Evolutionary conservation across 1,139 yeast genomes (phyloP), one percentile per base, ranked within the genome.

Genomic region (Saccharomyces hybrid): DNA sequence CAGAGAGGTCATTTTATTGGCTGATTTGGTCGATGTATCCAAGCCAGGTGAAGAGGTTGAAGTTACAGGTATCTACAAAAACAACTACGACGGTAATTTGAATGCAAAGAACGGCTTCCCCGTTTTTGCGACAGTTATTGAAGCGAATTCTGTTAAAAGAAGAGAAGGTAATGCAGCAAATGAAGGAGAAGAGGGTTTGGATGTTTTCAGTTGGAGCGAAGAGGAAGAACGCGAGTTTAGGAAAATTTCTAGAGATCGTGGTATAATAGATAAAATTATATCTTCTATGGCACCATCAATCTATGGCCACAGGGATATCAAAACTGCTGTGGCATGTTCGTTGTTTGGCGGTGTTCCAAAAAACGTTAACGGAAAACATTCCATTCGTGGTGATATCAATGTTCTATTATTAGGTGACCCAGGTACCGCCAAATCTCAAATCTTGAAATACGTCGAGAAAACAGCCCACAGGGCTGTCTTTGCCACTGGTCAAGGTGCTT

Each of bases 401-500:
- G 19, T 19, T 19, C 19, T 19, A 19, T 19, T 19, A 19, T 19
- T 19, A 19, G 19, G 19, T 19, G 19, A 19, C 19, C 19, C 19
- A 19, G 19, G 19, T 19, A 19, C 19, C 19, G 19, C 19, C 19
- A 19, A 19, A 19, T 19, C 19, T 19, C 19, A 19, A 19, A 19
- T 19, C 19, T 19, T 19, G 19, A 19, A 19, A 19, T 19, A 19
- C 19, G 19, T 19, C 19, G 19, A 19, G 19, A 19, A 19, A 19
- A 90, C 97, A 0, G 97, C 99, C 5, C 88, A 86, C 66, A 77
- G 99, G 66, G 98, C 99, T 0, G 98, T 93, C 9, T 93, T 91
- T 70, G 96, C 99, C 1, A 93, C 99, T 2, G 99, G 99, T 67
- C 99, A 95, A 74, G 99, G 99, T 74, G 99, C 99, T 0, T 91